These are phyloP conservation scores for Phlebiopsis flavidoalba DNA, from an alignment of 768 basidiomycete species.

Conservation along the genomic window DNA sequence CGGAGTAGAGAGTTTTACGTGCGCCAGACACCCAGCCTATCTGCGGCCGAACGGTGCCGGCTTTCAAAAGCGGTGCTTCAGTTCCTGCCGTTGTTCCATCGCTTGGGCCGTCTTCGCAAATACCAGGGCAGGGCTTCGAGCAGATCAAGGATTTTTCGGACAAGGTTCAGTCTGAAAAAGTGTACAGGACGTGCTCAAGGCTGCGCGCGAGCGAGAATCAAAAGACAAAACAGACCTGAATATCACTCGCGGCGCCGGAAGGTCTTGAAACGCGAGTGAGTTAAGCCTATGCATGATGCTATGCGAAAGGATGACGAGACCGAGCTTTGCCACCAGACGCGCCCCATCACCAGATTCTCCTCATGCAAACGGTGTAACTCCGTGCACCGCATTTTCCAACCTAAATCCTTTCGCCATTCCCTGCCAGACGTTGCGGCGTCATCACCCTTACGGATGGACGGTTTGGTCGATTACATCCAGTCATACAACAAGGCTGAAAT, in stretches of 20 bases:
- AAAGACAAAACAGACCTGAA: constrained; percentile 46
- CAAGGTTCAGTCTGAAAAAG: constrained; percentile 39
- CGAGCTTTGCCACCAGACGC: constrained; percentile 26
- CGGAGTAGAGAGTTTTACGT: constrained; percentile 40
- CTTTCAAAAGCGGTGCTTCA: constrained; percentile 6
- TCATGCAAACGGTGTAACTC: too few relatives aligned
- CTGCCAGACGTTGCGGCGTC: constrained; percentile 34
- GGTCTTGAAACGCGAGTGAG: constrained; percentile 50
- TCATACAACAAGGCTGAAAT: constrained; percentile 49
- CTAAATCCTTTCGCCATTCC: constrained; percentile 36
- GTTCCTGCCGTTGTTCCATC: constrained; percentile 24
- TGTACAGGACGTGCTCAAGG: constrained; percentile 53
- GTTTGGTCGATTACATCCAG: constrained; percentile 49
- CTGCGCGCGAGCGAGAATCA: constrained; percentile 50
- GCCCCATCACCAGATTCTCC: constrained; percentile 57
- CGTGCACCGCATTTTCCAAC: constrained; percentile 44
- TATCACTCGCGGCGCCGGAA: constrained; percentile 41
- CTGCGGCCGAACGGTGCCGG: constrained; percentile 36
- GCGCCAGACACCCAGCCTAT: constrained; percentile 39
- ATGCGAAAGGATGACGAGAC: not conserved
- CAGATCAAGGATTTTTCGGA: constrained; percentile 45
- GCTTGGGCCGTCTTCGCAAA: constrained; percentile 17
- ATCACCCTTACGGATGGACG: constrained; percentile 37
- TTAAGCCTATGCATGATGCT: not conserved
- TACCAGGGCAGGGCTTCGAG: constrained; percentile 38